Conservation (phyloP, 1,284 basidiomycete species). For the Ganoderma leucocontextum region DNA sequence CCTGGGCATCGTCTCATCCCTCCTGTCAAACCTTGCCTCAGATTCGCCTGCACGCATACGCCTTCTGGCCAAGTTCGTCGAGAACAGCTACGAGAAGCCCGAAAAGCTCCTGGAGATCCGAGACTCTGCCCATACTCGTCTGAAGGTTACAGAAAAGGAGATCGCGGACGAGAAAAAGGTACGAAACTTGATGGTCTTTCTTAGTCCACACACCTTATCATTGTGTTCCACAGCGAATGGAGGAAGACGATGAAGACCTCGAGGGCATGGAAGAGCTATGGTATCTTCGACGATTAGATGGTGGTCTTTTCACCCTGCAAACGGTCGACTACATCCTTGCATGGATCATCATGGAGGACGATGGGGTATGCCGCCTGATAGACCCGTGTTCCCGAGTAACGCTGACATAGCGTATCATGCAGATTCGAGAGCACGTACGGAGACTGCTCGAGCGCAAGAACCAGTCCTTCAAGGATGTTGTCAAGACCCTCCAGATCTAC, state of each 20-base stretch:
- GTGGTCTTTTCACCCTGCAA: slow-evolving; percentile 90
- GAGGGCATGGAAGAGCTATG: slow-evolving; percentile 78
- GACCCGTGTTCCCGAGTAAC: neutral
- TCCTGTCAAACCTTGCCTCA: slow-evolving; percentile 90
- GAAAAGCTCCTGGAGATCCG: slow-evolving; percentile 93
- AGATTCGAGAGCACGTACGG: slow-evolving; percentile 79
- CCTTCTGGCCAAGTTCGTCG: slow-evolving; percentile 93
- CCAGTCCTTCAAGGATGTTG: slow-evolving; percentile 70
- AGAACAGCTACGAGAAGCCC: slow-evolving; percentile 90
- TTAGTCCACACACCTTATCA: neutral
- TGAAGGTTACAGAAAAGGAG: slow-evolving; percentile 67
- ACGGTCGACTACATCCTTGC: slow-evolving; percentile 92
- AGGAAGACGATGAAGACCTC: slow-evolving; percentile 65
- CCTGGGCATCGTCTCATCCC: slow-evolving; percentile 86
- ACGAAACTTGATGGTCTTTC: slow-evolving; percentile 20
- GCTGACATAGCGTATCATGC: slow-evolving; percentile 28
- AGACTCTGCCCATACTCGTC: slow-evolving; percentile 68
- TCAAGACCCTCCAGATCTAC: slow-evolving; percentile 71
- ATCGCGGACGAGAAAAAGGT: slow-evolving; percentile 77
- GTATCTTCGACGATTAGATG: slow-evolving; percentile 87
- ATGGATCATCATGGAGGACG: slow-evolving; percentile 98
- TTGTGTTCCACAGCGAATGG: slow-evolving; percentile 52
- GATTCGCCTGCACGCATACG: slow-evolving; percentile 87
- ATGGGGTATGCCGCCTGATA: slow-evolving; percentile 72
- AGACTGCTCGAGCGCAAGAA: slow-evolving; percentile 81